Percentiles rank a stretch among this genome's conserved stretches.
phyloP scores from a whole-genome alignment of 139 green algal genomes.

The Tetradesmus obliquus region DNA sequence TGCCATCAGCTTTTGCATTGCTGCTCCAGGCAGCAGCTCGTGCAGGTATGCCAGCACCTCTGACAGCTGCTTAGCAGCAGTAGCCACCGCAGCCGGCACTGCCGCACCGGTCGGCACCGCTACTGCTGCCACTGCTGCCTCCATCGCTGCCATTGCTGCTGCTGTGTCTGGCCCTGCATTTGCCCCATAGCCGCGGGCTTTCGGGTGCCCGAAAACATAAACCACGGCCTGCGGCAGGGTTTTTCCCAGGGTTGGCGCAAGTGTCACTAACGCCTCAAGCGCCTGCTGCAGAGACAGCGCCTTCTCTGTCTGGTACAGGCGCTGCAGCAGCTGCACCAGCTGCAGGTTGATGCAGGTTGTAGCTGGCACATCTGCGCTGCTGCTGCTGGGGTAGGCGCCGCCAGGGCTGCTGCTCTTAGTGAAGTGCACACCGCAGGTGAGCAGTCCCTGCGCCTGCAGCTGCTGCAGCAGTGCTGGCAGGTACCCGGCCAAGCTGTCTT shows the following conservation, averaged over 20 bases:
- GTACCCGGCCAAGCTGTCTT: not conserved
- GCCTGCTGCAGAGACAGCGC: not conserved
- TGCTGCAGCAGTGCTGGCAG: not conserved
- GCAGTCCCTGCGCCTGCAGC: not conserved
- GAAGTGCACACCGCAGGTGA: not conserved
- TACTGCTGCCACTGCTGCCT: not conserved
- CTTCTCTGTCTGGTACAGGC: not conserved
- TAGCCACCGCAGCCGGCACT: not conserved
- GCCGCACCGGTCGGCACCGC: constrained; percentile 4
- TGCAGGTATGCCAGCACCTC: constrained; percentile 27
- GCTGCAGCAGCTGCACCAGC: constrained; percentile 34
- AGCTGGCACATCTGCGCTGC: not conserved
- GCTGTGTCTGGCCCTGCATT: not conserved
- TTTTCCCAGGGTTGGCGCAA: constrained; percentile 21
- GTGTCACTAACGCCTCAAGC: not conserved
- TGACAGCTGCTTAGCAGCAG: constrained; percentile 26
- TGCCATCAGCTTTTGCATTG: not conserved
- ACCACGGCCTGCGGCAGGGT: constrained; percentile 9
- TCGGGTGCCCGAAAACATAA: not conserved
- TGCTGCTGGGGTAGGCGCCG: not conserved
- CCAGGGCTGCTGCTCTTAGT: not conserved
- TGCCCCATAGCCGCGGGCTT: not conserved
- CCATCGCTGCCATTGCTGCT: not conserved
- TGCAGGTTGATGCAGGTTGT: constrained; percentile 28
- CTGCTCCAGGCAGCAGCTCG: constrained; percentile 16